phyloP scores from a whole-genome alignment of 1,284 basidiomycete species.

The Austroboletus rostrupii region DNA sequence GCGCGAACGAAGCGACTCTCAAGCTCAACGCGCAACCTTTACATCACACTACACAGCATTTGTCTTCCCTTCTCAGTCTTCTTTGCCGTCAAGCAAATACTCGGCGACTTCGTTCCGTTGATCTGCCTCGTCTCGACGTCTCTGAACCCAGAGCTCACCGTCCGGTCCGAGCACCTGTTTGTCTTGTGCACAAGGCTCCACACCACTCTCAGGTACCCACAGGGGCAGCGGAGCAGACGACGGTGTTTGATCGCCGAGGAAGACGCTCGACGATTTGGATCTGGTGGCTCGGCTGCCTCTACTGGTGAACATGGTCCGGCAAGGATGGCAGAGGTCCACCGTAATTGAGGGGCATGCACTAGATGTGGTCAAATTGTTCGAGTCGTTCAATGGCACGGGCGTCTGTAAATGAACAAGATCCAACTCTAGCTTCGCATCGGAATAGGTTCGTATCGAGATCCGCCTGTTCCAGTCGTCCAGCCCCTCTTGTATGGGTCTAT shows the following conservation, averaged over 20 bases:
- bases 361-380: slow-evolving; percentile 18
- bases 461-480: slow-evolving; percentile 70
- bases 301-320: slow-evolving; percentile 69
- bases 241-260: background rate
- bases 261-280: background rate
- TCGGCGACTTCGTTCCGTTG: slow-evolving; percentile 34
- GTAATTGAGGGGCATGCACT: slow-evolving; percentile 37
- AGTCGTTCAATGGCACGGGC: background rate
- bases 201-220: slow-evolving; percentile 30
- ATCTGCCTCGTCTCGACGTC: slow-evolving; percentile 21
- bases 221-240: slow-evolving; percentile 32
- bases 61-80: background rate
- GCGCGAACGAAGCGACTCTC: background rate
- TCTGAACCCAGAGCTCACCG: slow-evolving; percentile 22
- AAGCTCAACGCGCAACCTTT: background rate
- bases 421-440: slow-evolving; percentile 23
- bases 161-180: background rate
- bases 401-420: slow-evolving; percentile 12
- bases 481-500: slow-evolving; percentile 66
- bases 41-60: background rate
- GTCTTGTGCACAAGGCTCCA: slow-evolving; percentile 4
- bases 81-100: slow-evolving; percentile 32
- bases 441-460: slow-evolving; percentile 66
- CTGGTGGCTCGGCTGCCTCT: slow-evolving; percentile 46
- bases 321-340: slow-evolving; percentile 66